Percentiles rank a stretch among this genome's conserved stretches.
phyloP scores from a whole-genome alignment of 768 basidiomycete species.

The Pisolithus microcarpus region DNA sequence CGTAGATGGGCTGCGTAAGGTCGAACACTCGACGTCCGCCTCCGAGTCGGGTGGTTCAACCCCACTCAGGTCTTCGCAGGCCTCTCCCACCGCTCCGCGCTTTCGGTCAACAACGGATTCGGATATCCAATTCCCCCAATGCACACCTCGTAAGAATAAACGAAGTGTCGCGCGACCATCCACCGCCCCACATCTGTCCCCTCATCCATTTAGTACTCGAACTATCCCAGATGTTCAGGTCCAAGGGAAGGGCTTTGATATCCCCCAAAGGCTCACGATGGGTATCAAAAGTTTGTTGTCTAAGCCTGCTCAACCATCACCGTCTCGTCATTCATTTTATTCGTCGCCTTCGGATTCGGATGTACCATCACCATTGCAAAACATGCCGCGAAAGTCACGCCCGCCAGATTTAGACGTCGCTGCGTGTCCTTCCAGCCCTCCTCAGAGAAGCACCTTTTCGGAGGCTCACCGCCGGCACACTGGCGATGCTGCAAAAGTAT shows the following conservation, averaged over 20 bases:
- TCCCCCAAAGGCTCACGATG: constrained; percentile 16
- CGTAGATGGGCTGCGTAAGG: constrained; percentile 8
- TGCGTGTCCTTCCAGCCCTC: constrained; percentile 3
- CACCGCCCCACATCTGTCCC: constrained; percentile 9
- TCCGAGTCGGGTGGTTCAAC: constrained; percentile 7
- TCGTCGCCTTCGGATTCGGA: constrained; percentile 14
- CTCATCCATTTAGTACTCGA: not conserved
- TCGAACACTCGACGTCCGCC: constrained; percentile 11
- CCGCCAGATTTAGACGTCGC: constrained; percentile 20
- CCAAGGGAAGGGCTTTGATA: constrained; percentile 6
- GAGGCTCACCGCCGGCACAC: constrained; percentile 17
- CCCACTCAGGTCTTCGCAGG: constrained; percentile 5
- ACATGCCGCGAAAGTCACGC: constrained; percentile 12
- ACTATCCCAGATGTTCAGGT: constrained; percentile 1
- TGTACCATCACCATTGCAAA: constrained; percentile 7
- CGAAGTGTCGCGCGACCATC: constrained; percentile 8
- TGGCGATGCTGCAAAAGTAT: constrained; percentile 9
- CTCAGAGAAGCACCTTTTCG: not conserved
- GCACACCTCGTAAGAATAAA: not conserved
- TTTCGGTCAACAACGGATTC: constrained; percentile 16
- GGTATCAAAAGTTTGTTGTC: constrained; percentile 32
- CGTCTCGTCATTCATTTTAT: constrained; percentile 16
- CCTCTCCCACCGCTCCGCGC: constrained; percentile 11
- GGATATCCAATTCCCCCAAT: constrained; percentile 8
- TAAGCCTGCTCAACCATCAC: constrained; percentile 22